A percentile compares a stretch with the other conserved stretches of the same genome.
Evolutionary conservation across 2,329 filamentous ascomycete species (phyloP).

Genomic region (Cladophialophora chaetospira): DNA sequence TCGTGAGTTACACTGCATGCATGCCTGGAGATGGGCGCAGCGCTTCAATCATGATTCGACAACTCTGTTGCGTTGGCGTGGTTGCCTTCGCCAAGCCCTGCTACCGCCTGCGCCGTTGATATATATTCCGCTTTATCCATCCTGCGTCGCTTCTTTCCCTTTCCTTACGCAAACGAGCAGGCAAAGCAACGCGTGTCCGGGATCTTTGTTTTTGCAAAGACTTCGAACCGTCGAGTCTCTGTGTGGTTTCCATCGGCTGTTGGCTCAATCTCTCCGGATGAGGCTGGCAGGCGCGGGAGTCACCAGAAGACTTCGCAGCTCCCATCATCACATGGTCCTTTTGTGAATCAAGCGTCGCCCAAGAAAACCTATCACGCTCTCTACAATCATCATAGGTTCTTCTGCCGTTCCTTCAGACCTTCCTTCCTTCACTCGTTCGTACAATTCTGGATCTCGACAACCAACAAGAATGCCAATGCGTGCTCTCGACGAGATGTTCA

Average conservation of each 20-base stretch:
- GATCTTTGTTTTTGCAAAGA: conserved; percentile 26
- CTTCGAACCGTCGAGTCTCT: conserved; percentile 29
- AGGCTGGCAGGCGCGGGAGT: conserved; percentile 35
- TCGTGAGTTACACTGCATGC: conserved; percentile 12
- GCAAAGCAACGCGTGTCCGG: conserved; percentile 31
- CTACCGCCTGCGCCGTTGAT: conserved; percentile 26
- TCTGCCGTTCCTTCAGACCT: conserved; percentile 46
- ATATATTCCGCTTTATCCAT: conserved; percentile 20
- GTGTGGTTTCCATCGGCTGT: conserved; percentile 27
- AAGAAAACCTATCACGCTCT: conserved; percentile 43
- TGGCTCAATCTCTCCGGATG: conserved; percentile 20
- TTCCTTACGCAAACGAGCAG: conserved; percentile 34
- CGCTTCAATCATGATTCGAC: conserved; percentile 22
- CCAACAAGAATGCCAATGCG: conserved; percentile 28
- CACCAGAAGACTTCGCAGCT: conserved; percentile 56
- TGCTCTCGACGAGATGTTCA: conserved; percentile 72
- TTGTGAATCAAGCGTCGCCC: conserved; percentile 47
- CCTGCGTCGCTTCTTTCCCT: conserved; percentile 23
- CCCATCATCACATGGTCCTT: conserved; percentile 54
- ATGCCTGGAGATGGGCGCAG: conserved; percentile 21
- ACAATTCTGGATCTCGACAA: conserved; percentile 35
- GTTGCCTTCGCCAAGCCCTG: conserved; percentile 26
- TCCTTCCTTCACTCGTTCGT: conserved; percentile 49
- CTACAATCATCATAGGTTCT: conserved; percentile 42
- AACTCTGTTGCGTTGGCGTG: conserved; percentile 19